phyloP scores from a whole-genome alignment of 192 early-diverging fungal genomes.

The Entrophospora sp. region DNA sequence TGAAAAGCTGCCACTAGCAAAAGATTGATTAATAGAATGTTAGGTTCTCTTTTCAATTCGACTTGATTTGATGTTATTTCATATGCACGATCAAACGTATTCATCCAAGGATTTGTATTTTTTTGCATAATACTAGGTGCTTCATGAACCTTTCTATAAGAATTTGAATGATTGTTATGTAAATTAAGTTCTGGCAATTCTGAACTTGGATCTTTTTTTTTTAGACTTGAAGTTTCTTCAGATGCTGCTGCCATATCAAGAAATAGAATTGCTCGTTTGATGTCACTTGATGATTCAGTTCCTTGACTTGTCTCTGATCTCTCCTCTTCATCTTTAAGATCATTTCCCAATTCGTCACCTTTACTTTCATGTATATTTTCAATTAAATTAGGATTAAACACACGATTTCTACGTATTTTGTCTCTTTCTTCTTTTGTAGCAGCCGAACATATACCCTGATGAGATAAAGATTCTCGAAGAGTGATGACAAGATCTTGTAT shows the following conservation, averaged over 20 bases:
- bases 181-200: too few species aligned
- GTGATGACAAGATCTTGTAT: conserved; percentile 23
- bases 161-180: background rate
- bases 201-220: too few species aligned
- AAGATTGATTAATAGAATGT: conserved; percentile 6
- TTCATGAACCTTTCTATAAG: too few species aligned
- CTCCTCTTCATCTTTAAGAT: background rate
- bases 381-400: background rate
- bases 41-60: conserved; percentile 6
- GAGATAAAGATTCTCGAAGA: conserved; percentile 18
- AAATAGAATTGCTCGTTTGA: too few species aligned
- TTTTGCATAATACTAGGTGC: too few species aligned
- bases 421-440: conserved; percentile 19
- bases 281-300: too few species aligned
- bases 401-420: conserved; percentile 20
- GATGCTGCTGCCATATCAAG: too few species aligned
- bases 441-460: conserved; percentile 4
- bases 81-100: conserved; percentile 21
- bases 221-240: too few species aligned
- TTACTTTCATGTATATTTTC: background rate
- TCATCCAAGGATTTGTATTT: conserved; percentile 20
- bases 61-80: conserved; percentile 4
- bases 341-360: background rate
- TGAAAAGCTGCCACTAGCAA: conserved; percentile 22
- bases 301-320: too few species aligned